A percentile compares a stretch with the other conserved stretches of the same genome.
These are phyloP conservation scores for Striga asiatica DNA, from an alignment of 257 asterid genomes.

Conservation along the genomic window DNA sequence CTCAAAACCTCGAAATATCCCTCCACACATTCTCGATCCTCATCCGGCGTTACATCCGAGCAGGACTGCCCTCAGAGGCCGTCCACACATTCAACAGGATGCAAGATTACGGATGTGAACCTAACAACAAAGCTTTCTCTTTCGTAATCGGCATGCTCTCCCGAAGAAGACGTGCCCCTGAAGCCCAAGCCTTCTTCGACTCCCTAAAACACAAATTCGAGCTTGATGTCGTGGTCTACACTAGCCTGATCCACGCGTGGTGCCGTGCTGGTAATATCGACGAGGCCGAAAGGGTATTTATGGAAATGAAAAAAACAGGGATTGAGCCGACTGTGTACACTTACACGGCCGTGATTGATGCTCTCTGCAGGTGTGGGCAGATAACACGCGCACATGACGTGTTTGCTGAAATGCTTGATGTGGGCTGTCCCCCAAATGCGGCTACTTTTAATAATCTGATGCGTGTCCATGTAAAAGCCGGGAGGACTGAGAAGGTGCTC, in stretches of 20 bases:
- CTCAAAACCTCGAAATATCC: slow-evolving; percentile 28
- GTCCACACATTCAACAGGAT: slow-evolving; percentile 63
- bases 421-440: slow-evolving; percentile 59
- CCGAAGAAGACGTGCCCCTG: slow-evolving; percentile 56
- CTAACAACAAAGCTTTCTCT: slow-evolving; percentile 53
- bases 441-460: slow-evolving; percentile 74
- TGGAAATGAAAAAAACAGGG: slow-evolving; percentile 59
- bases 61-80: slow-evolving; percentile 76
- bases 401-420: slow-evolving; percentile 75
- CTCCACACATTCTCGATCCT: slow-evolving; percentile 53
- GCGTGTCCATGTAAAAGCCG: slow-evolving; percentile 87
- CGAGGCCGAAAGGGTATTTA: slow-evolving; percentile 71
- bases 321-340: slow-evolving; percentile 65
- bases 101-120: slow-evolving; percentile 75
- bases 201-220: slow-evolving; percentile 61
- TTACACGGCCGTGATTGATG: slow-evolving; percentile 74
- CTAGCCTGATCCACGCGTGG: slow-evolving; percentile 87
- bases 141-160: slow-evolving; percentile 53
- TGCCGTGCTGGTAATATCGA: slow-evolving; percentile 55
- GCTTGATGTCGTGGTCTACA: slow-evolving; percentile 68
- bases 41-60: slow-evolving; percentile 69
- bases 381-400: slow-evolving; percentile 85
- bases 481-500: slow-evolving; percentile 77
- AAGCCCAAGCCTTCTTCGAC: slow-evolving; percentile 78
- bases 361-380: slow-evolving; percentile 80